A percentile compares a stretch with the other conserved stretches of the same genome.
phyloP scores from a whole-genome alignment of 352 stramenopile species.

The Phytophthora sp. region DNA sequence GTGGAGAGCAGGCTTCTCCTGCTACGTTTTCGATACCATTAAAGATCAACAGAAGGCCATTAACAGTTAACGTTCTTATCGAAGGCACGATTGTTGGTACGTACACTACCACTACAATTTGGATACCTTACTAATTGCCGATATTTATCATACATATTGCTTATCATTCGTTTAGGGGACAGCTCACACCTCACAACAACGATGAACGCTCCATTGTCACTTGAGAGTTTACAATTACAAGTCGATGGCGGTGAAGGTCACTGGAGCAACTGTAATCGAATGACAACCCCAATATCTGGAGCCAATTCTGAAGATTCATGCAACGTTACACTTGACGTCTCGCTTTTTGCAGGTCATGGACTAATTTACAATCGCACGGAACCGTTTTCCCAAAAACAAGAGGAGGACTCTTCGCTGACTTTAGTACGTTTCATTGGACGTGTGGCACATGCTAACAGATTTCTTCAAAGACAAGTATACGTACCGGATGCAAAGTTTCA shows the following conservation, averaged over 20 bases:
- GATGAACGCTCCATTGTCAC: constrained; percentile 13
- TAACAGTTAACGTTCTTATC: constrained; percentile 12
- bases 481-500: constrained; percentile 41
- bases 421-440: constrained; percentile 22
- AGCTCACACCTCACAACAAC: constrained; percentile 16
- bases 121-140: neutral
- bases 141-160: neutral
- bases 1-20: neutral
- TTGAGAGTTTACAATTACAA: constrained; percentile 18
- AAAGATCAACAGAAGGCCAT: constrained; percentile 21
- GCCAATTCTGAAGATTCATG: neutral
- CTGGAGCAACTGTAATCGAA: constrained; percentile 4
- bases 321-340: constrained; percentile 16
- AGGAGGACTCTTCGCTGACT: neutral
- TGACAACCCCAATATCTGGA: neutral
- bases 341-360: constrained; percentile 21
- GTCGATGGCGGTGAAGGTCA: constrained; percentile 4
- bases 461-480: constrained; percentile 37
- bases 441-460: constrained; percentile 9
- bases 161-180: constrained; percentile 20
- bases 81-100: constrained; percentile 20
- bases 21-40: constrained; percentile 10
- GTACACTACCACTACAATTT: neutral
- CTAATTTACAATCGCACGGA: constrained; percentile 6
- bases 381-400: neutral